phyloP scores from a whole-genome alignment of 148 eudicot genomes.

The Chenopodium formosanum region DNA sequence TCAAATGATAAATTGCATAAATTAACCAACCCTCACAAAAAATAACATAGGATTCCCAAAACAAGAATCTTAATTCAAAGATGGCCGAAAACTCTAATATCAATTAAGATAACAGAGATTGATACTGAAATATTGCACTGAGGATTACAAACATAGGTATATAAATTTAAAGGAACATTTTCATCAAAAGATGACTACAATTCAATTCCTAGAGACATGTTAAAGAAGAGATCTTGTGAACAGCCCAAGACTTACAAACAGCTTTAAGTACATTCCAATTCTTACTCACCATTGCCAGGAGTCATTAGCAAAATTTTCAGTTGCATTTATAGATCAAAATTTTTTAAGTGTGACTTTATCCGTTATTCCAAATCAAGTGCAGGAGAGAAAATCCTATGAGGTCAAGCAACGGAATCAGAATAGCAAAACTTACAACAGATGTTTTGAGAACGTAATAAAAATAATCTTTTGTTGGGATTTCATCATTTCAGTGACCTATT shows the following conservation, averaged over 20 bases:
- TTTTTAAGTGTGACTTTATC: not conserved
- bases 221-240: not conserved
- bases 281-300: not conserved
- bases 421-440: not conserved
- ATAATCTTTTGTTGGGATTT: not conserved
- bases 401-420: not conserved
- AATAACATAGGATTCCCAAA: not conserved
- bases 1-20: not conserved
- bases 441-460: not conserved
- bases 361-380: not conserved
- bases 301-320: not conserved
- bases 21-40: not conserved
- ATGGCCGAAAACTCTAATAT: not conserved
- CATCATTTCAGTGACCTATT: conserved; percentile 4
- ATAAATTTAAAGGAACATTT: not conserved
- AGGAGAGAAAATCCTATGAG: not conserved
- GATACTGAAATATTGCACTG: not conserved
- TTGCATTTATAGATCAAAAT: not conserved
- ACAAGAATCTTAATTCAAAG: not conserved
- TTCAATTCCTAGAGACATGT: not conserved
- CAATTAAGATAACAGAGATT: not conserved
- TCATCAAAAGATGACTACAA: not conserved
- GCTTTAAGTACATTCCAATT: not conserved
- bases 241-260: not conserved
- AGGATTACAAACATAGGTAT: not conserved